These are phyloP conservation scores for Begonia masoniana DNA, from an alignment of 306 rosid species.

Conservation along the genomic window DNA sequence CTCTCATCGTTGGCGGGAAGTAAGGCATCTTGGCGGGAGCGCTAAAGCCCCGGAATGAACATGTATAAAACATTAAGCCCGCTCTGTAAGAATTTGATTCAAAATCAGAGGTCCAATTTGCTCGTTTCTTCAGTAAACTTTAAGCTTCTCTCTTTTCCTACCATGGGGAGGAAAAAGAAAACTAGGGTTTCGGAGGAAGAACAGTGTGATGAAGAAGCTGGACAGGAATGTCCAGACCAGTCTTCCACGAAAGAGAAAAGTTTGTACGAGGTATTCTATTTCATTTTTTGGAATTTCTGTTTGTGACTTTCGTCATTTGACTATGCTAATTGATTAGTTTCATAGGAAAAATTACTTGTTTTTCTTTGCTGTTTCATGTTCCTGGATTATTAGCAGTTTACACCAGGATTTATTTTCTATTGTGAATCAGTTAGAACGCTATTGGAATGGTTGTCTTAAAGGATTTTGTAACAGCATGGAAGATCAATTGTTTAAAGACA, in stretches of 20 bases:
- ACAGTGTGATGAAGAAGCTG: constrained; percentile 14
- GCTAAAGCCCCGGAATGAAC: no score
- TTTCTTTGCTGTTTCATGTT: background rate
- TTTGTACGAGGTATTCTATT: constrained; percentile 44
- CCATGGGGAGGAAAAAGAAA: constrained; percentile 54
- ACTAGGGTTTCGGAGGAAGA: constrained; percentile 47
- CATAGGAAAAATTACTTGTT: background rate
- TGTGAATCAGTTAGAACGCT: background rate
- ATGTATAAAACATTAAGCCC: no score
- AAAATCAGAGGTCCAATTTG: no score
- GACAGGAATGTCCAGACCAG: constrained; percentile 8
- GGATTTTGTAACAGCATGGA: no score
- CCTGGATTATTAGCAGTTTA: background rate
- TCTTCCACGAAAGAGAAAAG: constrained; percentile 16
- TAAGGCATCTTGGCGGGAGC: no score
- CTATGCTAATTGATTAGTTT: background rate
- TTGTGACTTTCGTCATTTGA: background rate
- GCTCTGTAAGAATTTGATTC: no score
- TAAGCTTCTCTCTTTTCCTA: background rate
- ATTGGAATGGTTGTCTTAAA: background rate
- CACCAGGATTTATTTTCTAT: background rate
- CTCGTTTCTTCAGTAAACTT: no score
- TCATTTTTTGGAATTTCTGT: background rate
- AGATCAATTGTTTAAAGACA: no score
- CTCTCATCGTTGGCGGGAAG: no score